Percentiles rank a stretch among this genome's conserved stretches.
phyloP scores from a whole-genome alignment of 208 protist species.

The Leishmania turanica region DNA sequence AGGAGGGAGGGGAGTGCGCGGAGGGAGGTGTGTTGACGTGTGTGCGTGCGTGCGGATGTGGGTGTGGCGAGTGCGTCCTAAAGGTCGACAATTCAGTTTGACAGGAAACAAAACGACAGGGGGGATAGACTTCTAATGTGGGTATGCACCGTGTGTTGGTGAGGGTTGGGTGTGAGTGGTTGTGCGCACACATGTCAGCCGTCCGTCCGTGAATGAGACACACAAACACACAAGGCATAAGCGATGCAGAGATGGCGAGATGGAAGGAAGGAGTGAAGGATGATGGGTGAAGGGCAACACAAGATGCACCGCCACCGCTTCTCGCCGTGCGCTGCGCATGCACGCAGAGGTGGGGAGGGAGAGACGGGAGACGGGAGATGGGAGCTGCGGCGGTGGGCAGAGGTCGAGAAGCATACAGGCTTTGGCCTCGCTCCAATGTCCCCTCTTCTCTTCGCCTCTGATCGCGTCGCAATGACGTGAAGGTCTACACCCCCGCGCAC shows the following conservation, averaged over 20 bases:
- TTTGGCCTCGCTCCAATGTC: too few relatives aligned
- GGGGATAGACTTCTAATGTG: background rate
- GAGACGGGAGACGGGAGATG: background rate
- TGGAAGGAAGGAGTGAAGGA: constrained; percentile 6
- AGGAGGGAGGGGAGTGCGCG: too few relatives aligned
- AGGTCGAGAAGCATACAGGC: background rate
- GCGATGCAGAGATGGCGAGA: background rate
- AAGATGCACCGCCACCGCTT: background rate
- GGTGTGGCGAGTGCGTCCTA: background rate
- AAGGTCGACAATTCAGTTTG: background rate
- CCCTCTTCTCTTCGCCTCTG: background rate
- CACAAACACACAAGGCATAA: background rate
- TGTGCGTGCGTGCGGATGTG: background rate
- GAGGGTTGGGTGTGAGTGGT: background rate
- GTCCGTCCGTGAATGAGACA: background rate
- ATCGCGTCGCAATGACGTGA: background rate
- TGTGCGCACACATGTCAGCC: background rate
- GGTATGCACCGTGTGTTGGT: background rate
- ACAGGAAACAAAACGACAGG: background rate
- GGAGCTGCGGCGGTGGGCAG: background rate
- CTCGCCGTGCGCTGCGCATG: background rate
- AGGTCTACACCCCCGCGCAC: background rate
- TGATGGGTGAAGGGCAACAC: background rate
- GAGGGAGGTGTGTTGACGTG: background rate
- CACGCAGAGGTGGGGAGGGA: background rate